phyloP scores from a whole-genome alignment of 139 green algal genomes.

The Parachlorella kessleri region DNA sequence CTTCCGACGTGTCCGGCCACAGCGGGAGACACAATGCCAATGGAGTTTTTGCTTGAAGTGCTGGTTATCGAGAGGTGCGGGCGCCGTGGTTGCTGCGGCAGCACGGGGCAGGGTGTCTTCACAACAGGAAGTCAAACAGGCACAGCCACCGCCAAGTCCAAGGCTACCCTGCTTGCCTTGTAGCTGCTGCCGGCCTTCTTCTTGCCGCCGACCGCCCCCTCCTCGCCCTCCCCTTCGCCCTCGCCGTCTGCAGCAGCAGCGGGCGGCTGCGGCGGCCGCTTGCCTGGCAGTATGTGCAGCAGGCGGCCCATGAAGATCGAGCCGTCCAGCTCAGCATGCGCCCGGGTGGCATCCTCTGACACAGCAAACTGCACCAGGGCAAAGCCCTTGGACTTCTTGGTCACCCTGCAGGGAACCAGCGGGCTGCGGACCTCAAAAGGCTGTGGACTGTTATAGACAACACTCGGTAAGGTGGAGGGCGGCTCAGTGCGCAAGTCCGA shows the following conservation, averaged over 20 bases:
- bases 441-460: too few species aligned
- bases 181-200: constrained; percentile 39
- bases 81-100: too few species aligned
- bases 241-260: constrained; percentile 9
- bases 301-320: constrained; percentile 90
- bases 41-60: too few species aligned
- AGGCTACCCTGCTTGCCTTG: too few species aligned
- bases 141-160: too few species aligned
- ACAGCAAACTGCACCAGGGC: constrained; percentile 86
- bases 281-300: constrained; percentile 91
- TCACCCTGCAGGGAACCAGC: constrained; percentile 46
- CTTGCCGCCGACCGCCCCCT: constrained; percentile 5
- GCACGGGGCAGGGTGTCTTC: too few species aligned
- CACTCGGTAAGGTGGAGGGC: too few species aligned
- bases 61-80: too few species aligned
- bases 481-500: background rate
- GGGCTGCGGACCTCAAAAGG: too few species aligned
- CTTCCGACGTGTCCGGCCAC: too few species aligned
- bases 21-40: too few species aligned
- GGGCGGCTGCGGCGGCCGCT: constrained; percentile 39
- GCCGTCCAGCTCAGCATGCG: constrained; percentile 67
- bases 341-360: constrained; percentile 72
- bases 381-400: constrained; percentile 78
- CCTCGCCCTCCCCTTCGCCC: constrained; percentile 9
- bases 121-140: too few species aligned